phyloP scores from a whole-genome alignment of 768 basidiomycete species.

The Amanita subjunquillea region DNA sequence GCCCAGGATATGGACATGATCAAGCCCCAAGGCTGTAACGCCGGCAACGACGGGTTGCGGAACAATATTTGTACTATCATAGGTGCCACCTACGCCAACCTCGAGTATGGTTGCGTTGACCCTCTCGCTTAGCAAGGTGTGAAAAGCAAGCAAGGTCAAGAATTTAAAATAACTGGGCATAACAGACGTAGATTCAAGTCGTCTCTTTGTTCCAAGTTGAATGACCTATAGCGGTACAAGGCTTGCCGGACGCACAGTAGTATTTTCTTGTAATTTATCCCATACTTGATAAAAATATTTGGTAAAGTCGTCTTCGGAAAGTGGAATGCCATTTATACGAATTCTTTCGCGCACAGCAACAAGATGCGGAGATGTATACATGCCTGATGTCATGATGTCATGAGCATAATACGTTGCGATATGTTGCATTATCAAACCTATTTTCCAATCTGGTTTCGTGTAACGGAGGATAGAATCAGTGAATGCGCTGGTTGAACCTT shows the following conservation, averaged over 20 bases:
- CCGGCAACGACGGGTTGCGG: conserved; percentile 87
- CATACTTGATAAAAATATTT: conserved; percentile 95
- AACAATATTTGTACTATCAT: conserved; percentile 94
- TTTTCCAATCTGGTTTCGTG: conserved; percentile 64
- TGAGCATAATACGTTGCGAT: neutral
- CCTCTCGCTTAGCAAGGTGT: conserved; percentile 72
- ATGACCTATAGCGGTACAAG: neutral
- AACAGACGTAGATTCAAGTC: conserved; percentile 36
- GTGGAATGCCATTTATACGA: conserved; percentile 80
- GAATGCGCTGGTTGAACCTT: conserved; percentile 95
- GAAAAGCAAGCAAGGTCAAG: conserved; percentile 85
- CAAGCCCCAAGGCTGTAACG: conserved; percentile 83
- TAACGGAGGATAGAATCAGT: conserved; percentile 77
- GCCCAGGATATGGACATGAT: conserved; percentile 83
- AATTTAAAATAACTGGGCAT: conserved; percentile 95
- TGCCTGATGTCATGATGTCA: conserved; percentile 41
- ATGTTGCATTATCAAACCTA: conserved; percentile 38
- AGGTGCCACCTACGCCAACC: conserved; percentile 90
- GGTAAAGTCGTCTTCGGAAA: conserved; percentile 83
- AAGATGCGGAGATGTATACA: conserved; percentile 96
- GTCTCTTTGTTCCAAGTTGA: conserved; percentile 25
- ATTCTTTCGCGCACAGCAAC: conserved; percentile 95
- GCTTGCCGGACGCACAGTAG: conserved; percentile 31
- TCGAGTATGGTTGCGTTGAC: conserved; percentile 91
- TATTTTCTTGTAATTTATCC: conserved; percentile 65